phyloP scores from a whole-genome alignment of 331 rosid species.

The Spiraea crenata region DNA sequence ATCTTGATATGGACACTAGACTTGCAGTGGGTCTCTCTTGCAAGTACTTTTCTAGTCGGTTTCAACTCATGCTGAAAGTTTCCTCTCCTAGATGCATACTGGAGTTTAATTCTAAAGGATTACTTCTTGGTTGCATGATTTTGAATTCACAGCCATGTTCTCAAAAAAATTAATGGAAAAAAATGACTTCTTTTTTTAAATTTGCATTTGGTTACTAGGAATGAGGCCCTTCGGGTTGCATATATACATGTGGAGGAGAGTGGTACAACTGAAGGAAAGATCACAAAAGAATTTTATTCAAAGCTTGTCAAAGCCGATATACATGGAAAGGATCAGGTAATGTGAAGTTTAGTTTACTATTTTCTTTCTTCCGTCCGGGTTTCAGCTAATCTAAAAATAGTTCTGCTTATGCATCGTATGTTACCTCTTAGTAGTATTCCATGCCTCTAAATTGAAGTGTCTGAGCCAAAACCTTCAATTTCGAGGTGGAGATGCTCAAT shows the following conservation, averaged over 20 bases:
- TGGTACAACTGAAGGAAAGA: slow-evolving; percentile 44
- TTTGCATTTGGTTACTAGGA: slow-evolving; percentile 46
- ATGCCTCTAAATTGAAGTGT: not conserved
- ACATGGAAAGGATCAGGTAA: slow-evolving; percentile 95
- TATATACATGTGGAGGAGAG: slow-evolving; percentile 84
- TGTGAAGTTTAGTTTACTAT: not conserved
- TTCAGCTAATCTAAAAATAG: slow-evolving; percentile 1
- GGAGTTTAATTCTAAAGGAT: not conserved
- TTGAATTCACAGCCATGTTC: not conserved
- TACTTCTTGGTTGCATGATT: not conserved
- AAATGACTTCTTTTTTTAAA: not conserved
- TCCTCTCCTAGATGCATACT: not conserved
- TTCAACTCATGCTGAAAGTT: not conserved
- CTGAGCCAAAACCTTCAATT: not conserved
- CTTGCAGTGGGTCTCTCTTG: not conserved
- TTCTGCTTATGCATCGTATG: not conserved
- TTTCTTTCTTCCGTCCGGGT: not conserved
- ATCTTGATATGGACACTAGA: not conserved
- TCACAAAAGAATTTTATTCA: slow-evolving; percentile 60
- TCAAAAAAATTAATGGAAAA: no score
- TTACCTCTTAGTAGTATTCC: not conserved
- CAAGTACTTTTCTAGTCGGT: not conserved
- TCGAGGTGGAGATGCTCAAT: not conserved
- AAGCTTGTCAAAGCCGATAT: slow-evolving; percentile 97
- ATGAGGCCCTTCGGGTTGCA: slow-evolving; percentile 99